Base-by-base conservation (phyloP, 2,329 filamentous ascomycete genomes). In the Alternaria sp. region DNA sequence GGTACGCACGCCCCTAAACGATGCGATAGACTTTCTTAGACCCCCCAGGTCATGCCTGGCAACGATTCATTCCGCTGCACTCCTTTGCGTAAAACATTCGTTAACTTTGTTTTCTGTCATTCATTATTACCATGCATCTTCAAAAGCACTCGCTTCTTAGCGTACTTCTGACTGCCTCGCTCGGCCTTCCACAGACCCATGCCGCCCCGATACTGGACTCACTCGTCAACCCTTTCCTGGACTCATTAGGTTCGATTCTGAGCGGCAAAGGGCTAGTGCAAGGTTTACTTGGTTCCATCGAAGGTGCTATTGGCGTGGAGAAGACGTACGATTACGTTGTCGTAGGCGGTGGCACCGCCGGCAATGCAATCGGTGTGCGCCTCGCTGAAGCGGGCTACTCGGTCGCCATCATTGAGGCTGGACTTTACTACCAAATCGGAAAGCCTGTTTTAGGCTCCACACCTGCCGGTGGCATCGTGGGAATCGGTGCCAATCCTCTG, bases 321-420 rank as follows among this genome's bases (percentile, higher is more conserved):
- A n/a, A 57, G 25, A 32, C 73, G 10, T 74, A 62, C 56, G 70
- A 74, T 44, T 71, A 75, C 54, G 60, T 75, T 17, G 65, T 75
- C 19, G 62, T 75, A 5, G 73, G 73, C 4, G 73, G 68, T 10
- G 73, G 73, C 12, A 69, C 54, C 7, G 67, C 67, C 0, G 72
- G 73, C 10, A 59, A 70, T 13, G 50, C 61, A 1, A 45, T 74
- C 6, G 73, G 71, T 7, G 53, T 49, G 15, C 67, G 73, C 3
- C 55, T 75, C 6, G 60, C 74, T 30, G 69, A 75, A 66, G 73
- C 54, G 15, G 54, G 54, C 28, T 57, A 36, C 36, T 32, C 54
- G 4, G 54, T 57, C 28, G 54, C 54, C 12, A 47, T 57, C 28
- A 25, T 57, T 30, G 54, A 57, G 19, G 54, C 73, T 1, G 73